Conservation (phyloP, 345 rosid genomes). For the Moricandia moricandioides region DNA sequence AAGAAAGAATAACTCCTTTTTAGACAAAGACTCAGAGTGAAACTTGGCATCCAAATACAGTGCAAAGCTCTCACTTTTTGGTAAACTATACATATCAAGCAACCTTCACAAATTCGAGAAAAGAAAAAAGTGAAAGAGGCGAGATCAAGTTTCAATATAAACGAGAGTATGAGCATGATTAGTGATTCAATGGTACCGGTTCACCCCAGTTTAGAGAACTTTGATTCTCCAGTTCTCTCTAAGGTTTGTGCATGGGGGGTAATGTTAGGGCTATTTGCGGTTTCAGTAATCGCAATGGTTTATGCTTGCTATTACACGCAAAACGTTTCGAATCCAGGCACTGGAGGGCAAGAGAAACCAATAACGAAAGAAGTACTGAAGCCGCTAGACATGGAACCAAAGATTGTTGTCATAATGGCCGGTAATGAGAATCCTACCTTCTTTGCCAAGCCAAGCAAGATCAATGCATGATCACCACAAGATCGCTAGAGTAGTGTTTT, state of each 20-base stretch:
- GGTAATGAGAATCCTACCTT: slow-evolving; percentile 57
- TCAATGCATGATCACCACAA: slow-evolving; percentile 4
- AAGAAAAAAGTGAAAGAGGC: not conserved
- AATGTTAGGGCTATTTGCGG: slow-evolving; percentile 47
- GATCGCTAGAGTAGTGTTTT: not conserved
- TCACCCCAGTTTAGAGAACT: slow-evolving; percentile 25
- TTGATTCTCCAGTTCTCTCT: slow-evolving; percentile 50
- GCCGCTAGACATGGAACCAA: slow-evolving; percentile 55
- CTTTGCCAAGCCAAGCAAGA: slow-evolving; percentile 49
- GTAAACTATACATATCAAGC: slow-evolving; percentile 35
- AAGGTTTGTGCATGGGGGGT: slow-evolving; percentile 50
- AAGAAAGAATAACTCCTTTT: slow-evolving; percentile 43
- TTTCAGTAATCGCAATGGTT: slow-evolving; percentile 47
- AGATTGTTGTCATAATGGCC: slow-evolving; percentile 71
- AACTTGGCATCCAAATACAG: slow-evolving; percentile 33
- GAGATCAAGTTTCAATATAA: slow-evolving; percentile 1
- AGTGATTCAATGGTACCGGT: slow-evolving; percentile 29
- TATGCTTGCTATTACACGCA: slow-evolving; percentile 40
- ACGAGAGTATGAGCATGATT: slow-evolving; percentile 42
- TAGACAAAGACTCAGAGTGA: slow-evolving; percentile 26
- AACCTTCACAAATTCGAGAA: not conserved
- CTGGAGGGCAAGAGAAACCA: slow-evolving; percentile 20
- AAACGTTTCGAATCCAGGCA: not conserved
- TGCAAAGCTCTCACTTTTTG: slow-evolving; percentile 20
- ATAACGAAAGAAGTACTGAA: slow-evolving; percentile 17